Conservation (phyloP, 129 eudicot genomes). For the Ambrosia artemisiifolia region DNA sequence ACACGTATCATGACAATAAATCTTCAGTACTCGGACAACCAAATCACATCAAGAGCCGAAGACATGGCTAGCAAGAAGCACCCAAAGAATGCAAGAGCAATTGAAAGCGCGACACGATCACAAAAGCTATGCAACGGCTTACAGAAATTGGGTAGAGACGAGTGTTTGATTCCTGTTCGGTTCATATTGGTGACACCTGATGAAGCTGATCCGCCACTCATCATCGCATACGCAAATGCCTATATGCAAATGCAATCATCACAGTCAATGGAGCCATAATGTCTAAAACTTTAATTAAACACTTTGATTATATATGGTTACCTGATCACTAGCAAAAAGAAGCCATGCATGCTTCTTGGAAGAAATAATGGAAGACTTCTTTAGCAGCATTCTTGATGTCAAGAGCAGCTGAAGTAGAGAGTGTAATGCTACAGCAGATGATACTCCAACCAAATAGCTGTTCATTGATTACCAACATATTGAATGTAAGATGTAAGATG, state of each 20-base stretch:
- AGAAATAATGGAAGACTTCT: constrained; percentile 46
- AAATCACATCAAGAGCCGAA: constrained; percentile 63
- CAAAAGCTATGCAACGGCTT: constrained; percentile 69
- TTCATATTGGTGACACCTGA: constrained; percentile 84
- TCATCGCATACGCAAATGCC: constrained; percentile 72
- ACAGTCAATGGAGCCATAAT: background rate
- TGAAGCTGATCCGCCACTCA: constrained; percentile 96
- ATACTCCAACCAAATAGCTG: constrained; percentile 87
- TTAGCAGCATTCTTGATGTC: constrained; percentile 41
- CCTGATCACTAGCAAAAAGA: constrained; percentile 89
- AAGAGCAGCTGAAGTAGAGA: constrained; percentile 67
- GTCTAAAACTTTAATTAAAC: background rate
- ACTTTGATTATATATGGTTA: constrained; percentile 3
- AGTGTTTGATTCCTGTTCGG: constrained; percentile 75
- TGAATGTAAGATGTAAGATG: background rate
- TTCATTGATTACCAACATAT: background rate
- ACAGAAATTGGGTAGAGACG: constrained; percentile 86
- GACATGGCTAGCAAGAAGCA: constrained; percentile 71
- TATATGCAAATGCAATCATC: constrained; percentile 11
- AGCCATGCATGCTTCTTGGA: constrained; percentile 87
- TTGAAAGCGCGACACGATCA: constrained; percentile 64
- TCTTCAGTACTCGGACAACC: constrained; percentile 47
- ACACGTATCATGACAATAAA: background rate
- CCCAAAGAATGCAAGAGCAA: constrained; percentile 69
- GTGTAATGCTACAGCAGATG: constrained; percentile 69